A percentile compares a stretch with the other conserved stretches of the same genome.
These are phyloP conservation scores for Xylaria castorea DNA, from an alignment of 495 filamentous ascomycete species.

Conservation along the genomic window DNA sequence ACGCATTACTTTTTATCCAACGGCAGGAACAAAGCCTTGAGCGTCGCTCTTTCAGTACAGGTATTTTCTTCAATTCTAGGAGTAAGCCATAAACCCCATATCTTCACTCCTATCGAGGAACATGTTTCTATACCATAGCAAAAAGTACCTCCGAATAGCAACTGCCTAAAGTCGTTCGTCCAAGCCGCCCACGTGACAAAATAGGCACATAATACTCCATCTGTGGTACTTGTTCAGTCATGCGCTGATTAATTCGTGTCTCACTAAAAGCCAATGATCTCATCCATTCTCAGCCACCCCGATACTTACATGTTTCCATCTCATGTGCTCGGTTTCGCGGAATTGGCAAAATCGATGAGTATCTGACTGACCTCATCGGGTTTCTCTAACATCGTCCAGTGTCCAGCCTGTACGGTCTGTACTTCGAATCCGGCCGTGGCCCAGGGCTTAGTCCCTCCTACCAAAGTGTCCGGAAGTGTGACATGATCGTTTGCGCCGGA, in stretches of 20 bases:
- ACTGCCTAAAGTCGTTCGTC: not conserved
- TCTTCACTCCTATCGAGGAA: not conserved
- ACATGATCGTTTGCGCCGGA: not conserved
- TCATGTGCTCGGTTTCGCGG: not conserved
- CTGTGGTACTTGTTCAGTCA: not conserved
- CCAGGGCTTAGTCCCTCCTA: not conserved
- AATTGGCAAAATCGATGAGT: conserved; percentile 12
- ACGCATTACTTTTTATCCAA: not conserved
- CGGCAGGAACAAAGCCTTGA: not conserved
- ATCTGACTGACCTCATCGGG: conserved; percentile 7
- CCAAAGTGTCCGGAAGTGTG: not conserved
- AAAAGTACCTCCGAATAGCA: not conserved
- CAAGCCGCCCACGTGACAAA: not conserved
- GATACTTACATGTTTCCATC: not conserved
- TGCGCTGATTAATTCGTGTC: not conserved
- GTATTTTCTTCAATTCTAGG: not conserved
- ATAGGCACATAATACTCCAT: not conserved
- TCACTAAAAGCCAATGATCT: not conserved
- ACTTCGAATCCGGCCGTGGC: not conserved
- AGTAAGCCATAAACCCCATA: not conserved
- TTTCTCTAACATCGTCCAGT: conserved; percentile 10
- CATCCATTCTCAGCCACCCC: not conserved
- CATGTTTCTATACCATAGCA: not conserved
- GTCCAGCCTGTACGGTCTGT: not conserved
- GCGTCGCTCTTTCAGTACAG: not conserved